A percentile compares a stretch with the other conserved stretches of the same genome.
Evolutionary conservation across 2,329 filamentous ascomycete genomes (phyloP).

Genomic region (Ophiostoma australiae): DNA sequence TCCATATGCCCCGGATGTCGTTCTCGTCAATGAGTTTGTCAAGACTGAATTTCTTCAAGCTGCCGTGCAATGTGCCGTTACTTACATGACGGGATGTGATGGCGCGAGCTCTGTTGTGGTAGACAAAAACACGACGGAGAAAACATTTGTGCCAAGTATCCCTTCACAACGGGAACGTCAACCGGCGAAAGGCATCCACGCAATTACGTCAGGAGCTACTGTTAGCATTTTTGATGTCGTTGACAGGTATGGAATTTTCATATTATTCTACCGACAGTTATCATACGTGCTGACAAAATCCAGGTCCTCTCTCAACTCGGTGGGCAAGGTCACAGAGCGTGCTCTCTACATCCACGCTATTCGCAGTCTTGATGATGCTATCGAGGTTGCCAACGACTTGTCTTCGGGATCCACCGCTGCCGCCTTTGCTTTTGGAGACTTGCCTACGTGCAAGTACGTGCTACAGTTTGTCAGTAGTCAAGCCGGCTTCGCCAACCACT

Average conservation of each 20-base stretch:
- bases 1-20: conserved; percentile 57
- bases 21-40: conserved; percentile 60
- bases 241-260: background rate
- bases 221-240: conserved; percentile 1
- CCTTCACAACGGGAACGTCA: background rate
- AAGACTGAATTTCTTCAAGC: conserved; percentile 51
- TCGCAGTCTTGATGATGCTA: conserved; percentile 14
- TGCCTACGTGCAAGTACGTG: background rate
- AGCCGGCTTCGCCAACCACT: conserved; percentile 3
- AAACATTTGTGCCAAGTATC: background rate
- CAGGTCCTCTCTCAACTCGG: background rate
- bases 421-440: background rate
- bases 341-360: conserved; percentile 1
- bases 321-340: background rate
- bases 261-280: background rate
- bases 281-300: background rate
- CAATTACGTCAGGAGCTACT: background rate
- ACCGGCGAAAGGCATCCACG: background rate
- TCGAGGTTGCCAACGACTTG: conserved; percentile 6
- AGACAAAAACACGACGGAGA: background rate
- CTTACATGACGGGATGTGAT: conserved; percentile 15
- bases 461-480: background rate
- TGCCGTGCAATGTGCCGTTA: conserved; percentile 38
- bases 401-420: background rate
- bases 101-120: background rate